phyloP scores from a whole-genome alignment of 2,329 filamentous ascomycete species.

The Escovopsis weberi region DNA sequence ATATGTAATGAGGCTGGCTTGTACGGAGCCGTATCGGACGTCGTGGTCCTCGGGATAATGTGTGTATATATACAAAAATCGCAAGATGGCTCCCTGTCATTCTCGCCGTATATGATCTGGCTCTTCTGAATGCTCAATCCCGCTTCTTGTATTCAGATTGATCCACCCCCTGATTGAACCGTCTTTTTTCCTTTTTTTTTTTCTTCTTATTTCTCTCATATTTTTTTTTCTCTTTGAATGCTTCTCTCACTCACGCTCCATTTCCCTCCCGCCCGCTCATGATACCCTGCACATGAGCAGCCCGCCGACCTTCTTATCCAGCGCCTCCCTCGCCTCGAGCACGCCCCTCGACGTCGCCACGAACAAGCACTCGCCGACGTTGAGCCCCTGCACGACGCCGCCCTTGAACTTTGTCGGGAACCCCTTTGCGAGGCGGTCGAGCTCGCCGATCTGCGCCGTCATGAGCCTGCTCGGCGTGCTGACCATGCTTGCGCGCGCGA shows the following conservation, averaged over 20 bases:
- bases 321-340: constrained; percentile 68
- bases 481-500: constrained; percentile 51
- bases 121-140: too few relatives aligned
- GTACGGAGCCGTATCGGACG: too few relatives aligned
- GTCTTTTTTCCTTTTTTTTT: background rate
- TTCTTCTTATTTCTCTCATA: background rate
- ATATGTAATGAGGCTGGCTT: too few relatives aligned
- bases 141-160: too few relatives aligned
- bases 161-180: too few relatives aligned
- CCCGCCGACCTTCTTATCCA: constrained; percentile 69
- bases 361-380: constrained; percentile 71
- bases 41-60: too few relatives aligned
- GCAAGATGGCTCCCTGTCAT: too few relatives aligned
- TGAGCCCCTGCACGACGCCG: constrained; percentile 59
- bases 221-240: too few relatives aligned
- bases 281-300: constrained; percentile 59
- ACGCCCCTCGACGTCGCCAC: constrained; percentile 64
- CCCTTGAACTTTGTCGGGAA: constrained; percentile 40
- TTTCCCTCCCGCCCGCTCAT: constrained; percentile 15
- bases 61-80: too few relatives aligned
- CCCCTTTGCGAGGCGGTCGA: constrained; percentile 55
- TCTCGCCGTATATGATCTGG: too few relatives aligned
- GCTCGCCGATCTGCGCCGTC: constrained; percentile 44
- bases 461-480: constrained; percentile 63
- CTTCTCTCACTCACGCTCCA: too few relatives aligned